Evolutionary conservation across 257 asterid species (phyloP).

Genomic region (Ehretia macrophylla): DNA sequence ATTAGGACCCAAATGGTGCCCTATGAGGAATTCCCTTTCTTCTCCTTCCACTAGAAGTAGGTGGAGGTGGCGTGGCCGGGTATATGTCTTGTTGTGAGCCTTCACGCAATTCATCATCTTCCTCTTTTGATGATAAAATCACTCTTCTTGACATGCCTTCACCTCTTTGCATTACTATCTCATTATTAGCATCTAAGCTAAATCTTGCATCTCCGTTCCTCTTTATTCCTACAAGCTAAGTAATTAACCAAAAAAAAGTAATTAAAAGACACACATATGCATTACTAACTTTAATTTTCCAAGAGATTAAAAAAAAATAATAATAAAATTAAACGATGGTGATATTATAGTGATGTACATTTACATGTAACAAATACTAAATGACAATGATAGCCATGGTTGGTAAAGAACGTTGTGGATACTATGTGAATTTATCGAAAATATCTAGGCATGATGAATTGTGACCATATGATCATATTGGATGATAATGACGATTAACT

Average conservation of each 20-base stretch:
- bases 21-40: conserved; percentile 96
- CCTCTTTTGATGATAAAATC: conserved; percentile 24
- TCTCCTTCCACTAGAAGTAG: conserved; percentile 74
- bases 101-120: conserved; percentile 65
- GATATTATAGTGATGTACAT: neutral
- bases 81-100: conserved; percentile 77
- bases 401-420: neutral
- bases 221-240: conserved; percentile 86
- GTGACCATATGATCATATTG: conserved; percentile 6
- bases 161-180: conserved; percentile 41
- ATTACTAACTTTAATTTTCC: too few species aligned
- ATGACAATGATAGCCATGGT: conserved; percentile 14
- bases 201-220: conserved; percentile 70
- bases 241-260: conserved; percentile 11
- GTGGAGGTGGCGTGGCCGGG: conserved; percentile 85
- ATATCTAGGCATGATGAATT: neutral
- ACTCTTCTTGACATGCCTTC: conserved; percentile 56
- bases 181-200: conserved; percentile 48
- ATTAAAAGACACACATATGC: neutral
- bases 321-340: neutral
- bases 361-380: neutral
- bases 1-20: conserved; percentile 82
- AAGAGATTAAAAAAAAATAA: neutral
- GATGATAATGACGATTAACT: neutral
- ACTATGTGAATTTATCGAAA: neutral